Conservation (phyloP, 805 yeast genomes). For the Hyphopichia homilentoma region DNA sequence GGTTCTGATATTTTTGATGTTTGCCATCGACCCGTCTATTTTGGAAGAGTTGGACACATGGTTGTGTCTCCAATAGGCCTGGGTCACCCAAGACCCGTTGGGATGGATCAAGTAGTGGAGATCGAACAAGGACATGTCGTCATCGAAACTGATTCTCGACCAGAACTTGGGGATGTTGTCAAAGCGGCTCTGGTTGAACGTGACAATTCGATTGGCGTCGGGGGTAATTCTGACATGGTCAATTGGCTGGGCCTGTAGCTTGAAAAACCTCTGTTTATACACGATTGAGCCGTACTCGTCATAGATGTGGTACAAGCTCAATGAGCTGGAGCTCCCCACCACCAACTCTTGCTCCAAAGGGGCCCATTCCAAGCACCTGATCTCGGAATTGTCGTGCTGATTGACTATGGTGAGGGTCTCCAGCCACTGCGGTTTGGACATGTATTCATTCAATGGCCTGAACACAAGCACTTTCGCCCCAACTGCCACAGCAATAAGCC, state of each 20-base stretch:
- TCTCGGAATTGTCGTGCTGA: constrained; percentile 6
- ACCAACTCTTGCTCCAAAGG: constrained; percentile 49
- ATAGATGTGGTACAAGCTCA: constrained; percentile 52
- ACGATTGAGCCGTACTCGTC: constrained; percentile 43
- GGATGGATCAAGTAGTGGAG: constrained; percentile 67
- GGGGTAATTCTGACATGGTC: constrained; percentile 51
- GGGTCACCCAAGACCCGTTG: constrained; percentile 41
- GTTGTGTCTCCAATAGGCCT: constrained; percentile 52
- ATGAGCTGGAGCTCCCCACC: constrained; percentile 49
- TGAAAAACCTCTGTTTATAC: constrained; percentile 41
- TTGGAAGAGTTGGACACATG: constrained; percentile 2
- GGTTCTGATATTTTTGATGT: constrained; percentile 31
- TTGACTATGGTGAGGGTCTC: constrained; percentile 18
- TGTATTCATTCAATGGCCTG: constrained; percentile 54
- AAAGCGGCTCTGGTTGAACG: constrained; percentile 51
- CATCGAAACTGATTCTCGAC: constrained; percentile 69
- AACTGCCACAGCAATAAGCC: constrained; percentile 53
- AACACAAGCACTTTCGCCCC: constrained; percentile 43
- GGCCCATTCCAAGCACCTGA: constrained; percentile 56
- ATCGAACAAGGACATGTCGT: constrained; percentile 56
- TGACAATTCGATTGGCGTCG: constrained; percentile 58
- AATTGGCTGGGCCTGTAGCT: constrained; percentile 59
- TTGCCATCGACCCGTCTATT: constrained; percentile 26
- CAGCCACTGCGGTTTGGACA: constrained; percentile 45
- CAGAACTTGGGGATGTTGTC: constrained; percentile 75